Conservation (phyloP, 2,329 filamentous ascomycete species). For the Leptoxyphium fumago region DNA sequence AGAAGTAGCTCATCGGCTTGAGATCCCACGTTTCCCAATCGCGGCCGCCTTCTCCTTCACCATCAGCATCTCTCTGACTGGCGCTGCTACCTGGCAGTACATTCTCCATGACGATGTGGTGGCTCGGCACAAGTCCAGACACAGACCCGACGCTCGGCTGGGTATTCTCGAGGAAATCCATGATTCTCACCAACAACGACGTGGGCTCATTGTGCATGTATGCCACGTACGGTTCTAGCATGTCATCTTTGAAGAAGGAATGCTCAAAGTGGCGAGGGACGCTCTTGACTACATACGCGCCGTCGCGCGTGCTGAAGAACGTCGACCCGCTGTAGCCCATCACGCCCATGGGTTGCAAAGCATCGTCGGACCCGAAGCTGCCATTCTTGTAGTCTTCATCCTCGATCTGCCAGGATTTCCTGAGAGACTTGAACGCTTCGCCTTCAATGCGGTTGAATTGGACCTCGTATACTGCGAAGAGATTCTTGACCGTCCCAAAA, state of each 20-base stretch:
- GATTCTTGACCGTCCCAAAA: constrained; percentile 1
- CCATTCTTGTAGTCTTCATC: constrained; percentile 37
- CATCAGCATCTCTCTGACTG: constrained; percentile 7
- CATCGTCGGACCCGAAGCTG: constrained; percentile 34
- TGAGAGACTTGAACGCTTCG: constrained; percentile 36
- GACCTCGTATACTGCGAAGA: constrained; percentile 16
- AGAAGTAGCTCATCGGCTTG: constrained; percentile 63
- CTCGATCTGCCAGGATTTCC: constrained; percentile 39
- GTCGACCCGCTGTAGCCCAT: constrained; percentile 64
- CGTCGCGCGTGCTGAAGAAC: constrained; percentile 54
- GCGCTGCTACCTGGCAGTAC: constrained; percentile 44
- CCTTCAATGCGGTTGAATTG: constrained; percentile 23
- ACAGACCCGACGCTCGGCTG: constrained; percentile 44
- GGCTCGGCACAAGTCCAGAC: constrained; percentile 47
- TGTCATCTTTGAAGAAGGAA: constrained; percentile 51
- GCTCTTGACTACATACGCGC: constrained; percentile 57
- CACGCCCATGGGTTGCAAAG: constrained; percentile 46
- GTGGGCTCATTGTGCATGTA: constrained; percentile 47
- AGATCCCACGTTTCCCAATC: constrained; percentile 60
- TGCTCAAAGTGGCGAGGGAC: constrained; percentile 56
- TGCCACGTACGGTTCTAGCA: constrained; percentile 48
- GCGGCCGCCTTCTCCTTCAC: constrained; percentile 24
- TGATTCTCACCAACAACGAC: constrained; percentile 56
- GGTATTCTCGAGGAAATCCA: constrained; percentile 48
- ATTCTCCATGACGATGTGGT: constrained; percentile 70